Percentiles rank a stretch among this genome's conserved stretches.
phyloP scores from a whole-genome alignment of 2,329 filamentous ascomycete genomes.

The Cryphonectria naterciae region DNA sequence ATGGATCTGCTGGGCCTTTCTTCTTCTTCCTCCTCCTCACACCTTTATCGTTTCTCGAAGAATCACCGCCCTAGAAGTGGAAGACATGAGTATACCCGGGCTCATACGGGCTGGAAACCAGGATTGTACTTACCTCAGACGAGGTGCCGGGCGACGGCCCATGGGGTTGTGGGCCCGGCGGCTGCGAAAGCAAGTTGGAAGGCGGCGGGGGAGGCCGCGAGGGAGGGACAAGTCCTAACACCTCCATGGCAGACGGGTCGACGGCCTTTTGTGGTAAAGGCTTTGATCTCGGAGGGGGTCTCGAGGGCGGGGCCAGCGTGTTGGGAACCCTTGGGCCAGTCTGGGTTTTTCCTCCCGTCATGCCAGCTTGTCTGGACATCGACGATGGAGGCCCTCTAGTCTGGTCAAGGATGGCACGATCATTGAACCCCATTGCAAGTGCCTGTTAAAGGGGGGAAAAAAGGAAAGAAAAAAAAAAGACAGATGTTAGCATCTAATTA shows the following conservation, averaged over 20 bases:
- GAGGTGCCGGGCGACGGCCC: constrained; percentile 13
- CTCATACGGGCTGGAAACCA: too few relatives aligned
- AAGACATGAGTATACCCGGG: neutral
- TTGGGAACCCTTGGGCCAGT: constrained; percentile 26
- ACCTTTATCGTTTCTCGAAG: neutral
- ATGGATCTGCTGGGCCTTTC: constrained; percentile 48
- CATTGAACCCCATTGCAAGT: neutral
- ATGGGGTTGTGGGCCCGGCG: constrained; percentile 21
- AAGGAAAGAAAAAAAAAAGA: neutral
- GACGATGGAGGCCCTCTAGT: neutral
- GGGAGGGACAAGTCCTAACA: constrained; percentile 53
- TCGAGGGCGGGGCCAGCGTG: constrained; percentile 24
- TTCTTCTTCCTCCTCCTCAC: constrained; percentile 35
- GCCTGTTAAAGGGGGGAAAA: neutral
- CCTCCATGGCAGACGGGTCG: constrained; percentile 58
- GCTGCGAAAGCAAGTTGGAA: constrained; percentile 15
- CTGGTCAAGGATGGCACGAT: neutral
- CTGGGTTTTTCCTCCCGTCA: neutral
- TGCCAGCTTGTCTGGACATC: constrained; percentile 1
- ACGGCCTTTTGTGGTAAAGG: constrained; percentile 35
- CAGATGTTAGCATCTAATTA: constrained; percentile 12
- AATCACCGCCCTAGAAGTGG: neutral
- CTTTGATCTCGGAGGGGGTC: constrained; percentile 24
- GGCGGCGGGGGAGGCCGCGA: constrained; percentile 44
- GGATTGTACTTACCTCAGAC: constrained; percentile 13